Conservation (phyloP, 306 rosid genomes). For the Urtica urens region DNA sequence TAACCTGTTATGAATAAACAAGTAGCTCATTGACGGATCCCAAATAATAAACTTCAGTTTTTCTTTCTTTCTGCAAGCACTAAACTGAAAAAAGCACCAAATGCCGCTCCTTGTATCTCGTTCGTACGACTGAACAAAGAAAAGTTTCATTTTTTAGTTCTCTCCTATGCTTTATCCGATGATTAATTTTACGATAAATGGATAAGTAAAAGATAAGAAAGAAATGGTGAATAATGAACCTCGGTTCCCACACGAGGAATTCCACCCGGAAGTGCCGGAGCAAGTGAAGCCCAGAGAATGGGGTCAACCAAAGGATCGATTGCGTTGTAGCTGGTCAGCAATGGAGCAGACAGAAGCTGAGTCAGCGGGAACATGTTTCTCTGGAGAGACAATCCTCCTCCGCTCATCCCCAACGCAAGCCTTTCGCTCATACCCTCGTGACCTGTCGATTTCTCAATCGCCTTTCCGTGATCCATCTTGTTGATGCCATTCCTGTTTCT, state of each 20-base stretch:
- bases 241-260: slow-evolving; percentile 54
- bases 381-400: slow-evolving; percentile 65
- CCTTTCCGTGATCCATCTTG: slow-evolving; percentile 79
- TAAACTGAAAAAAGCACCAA: too few species aligned
- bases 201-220: background rate
- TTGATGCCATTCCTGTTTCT: slow-evolving; percentile 61
- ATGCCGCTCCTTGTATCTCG: too few species aligned
- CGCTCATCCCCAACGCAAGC: slow-evolving; percentile 55
- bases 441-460: slow-evolving; percentile 53
- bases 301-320: slow-evolving; percentile 82
- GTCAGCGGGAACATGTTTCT: slow-evolving; percentile 61
- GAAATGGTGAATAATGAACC: slow-evolving; percentile 34
- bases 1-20: too few species aligned
- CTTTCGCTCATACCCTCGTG: slow-evolving; percentile 41
- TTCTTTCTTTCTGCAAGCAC: too few species aligned
- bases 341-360: slow-evolving; percentile 80
- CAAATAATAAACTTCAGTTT: too few species aligned
- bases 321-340: slow-evolving; percentile 57
- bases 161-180: background rate
- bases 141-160: background rate
- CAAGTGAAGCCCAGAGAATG: slow-evolving; percentile 78
- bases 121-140: background rate
- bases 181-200: background rate
- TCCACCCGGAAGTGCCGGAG: slow-evolving; percentile 63
- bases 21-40: too few species aligned